These are phyloP conservation scores for Phytophthora pini DNA, from an alignment of 352 stramenopile species.

Conservation along the genomic window DNA sequence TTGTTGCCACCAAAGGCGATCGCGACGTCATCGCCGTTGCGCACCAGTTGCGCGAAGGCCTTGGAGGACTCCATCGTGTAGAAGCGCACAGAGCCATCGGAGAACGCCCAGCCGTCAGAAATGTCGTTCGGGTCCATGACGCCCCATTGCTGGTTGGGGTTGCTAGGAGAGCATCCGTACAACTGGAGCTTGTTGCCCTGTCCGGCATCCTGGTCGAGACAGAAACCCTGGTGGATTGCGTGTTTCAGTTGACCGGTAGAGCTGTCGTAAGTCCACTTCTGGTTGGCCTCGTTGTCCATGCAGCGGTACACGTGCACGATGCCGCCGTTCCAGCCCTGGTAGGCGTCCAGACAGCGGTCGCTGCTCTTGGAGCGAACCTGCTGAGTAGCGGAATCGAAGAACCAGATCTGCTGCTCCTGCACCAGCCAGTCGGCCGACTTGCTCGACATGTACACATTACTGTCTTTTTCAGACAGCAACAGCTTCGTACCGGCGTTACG, in stretches of 20 bases:
- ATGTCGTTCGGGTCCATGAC: conserved; percentile 20
- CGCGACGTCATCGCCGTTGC: conserved; percentile 34
- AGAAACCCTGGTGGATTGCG: conserved; percentile 52
- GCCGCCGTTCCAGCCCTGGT: conserved; percentile 56
- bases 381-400: conserved; percentile 56
- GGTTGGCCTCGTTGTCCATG: conserved; percentile 62
- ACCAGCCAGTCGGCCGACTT: conserved; percentile 56
- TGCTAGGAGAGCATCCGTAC: conserved; percentile 57
- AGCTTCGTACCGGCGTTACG: conserved; percentile 42
- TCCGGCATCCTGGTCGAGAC: conserved; percentile 54
- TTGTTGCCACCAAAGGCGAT: conserved; percentile 37
- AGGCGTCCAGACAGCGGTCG: conserved; percentile 70
- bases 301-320: conserved; percentile 66
- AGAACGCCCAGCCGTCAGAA: conserved; percentile 1
- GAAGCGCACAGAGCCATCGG: conserved; percentile 45
- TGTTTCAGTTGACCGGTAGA: conserved; percentile 54
- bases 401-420: conserved; percentile 69
- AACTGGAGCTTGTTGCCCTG: conserved; percentile 68
- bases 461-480: conserved; percentile 47
- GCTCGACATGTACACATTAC: conserved; percentile 45
- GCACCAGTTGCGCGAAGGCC: conserved; percentile 49
- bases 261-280: conserved; percentile 73
- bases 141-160: conserved; percentile 65
- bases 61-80: conserved; percentile 50
- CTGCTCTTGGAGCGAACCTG: conserved; percentile 73